A percentile compares a stretch with the other conserved stretches of the same genome.
Evolutionary conservation across 169 alveolate genomes (phyloP).

Genomic region (Plasmodium fragile): DNA sequence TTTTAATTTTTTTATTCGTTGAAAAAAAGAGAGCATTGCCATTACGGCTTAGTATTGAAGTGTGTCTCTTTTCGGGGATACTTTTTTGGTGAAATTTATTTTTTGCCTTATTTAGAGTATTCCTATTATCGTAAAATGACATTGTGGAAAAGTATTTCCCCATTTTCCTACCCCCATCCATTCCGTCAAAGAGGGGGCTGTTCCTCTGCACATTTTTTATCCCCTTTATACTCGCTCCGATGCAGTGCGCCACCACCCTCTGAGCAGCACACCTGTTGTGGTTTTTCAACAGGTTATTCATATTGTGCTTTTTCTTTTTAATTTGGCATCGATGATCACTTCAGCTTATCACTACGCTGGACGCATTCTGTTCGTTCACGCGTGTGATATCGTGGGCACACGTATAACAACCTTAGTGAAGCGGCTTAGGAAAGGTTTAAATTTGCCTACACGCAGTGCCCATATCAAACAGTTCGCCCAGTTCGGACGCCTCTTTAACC

Average conservation of each 20-base stretch:
- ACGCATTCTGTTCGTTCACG: neutral
- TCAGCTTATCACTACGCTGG: neutral
- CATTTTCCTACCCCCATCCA: neutral
- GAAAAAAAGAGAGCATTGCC: constrained; percentile 24
- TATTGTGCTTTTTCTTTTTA: neutral
- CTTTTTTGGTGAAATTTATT: neutral
- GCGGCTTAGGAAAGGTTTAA: neutral
- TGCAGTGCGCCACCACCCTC: neutral
- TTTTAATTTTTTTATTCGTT: constrained; percentile 64
- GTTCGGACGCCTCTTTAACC: neutral
- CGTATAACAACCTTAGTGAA: neutral
- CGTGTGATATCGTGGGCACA: neutral
- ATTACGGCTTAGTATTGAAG: neutral
- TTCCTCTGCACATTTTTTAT: neutral
- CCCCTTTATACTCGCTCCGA: constrained; percentile 2
- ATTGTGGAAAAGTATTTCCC: neutral
- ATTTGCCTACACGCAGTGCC: neutral
- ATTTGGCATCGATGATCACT: neutral
- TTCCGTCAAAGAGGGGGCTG: neutral
- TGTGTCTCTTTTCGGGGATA: neutral
- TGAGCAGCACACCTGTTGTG: constrained; percentile 1
- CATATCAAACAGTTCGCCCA: neutral
- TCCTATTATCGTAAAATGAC: neutral
- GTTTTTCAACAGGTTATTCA: constrained; percentile 21
- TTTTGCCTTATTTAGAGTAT: neutral